Conservation (phyloP, 805 yeast species). For the Yamadazyma nakazawae region DNA sequence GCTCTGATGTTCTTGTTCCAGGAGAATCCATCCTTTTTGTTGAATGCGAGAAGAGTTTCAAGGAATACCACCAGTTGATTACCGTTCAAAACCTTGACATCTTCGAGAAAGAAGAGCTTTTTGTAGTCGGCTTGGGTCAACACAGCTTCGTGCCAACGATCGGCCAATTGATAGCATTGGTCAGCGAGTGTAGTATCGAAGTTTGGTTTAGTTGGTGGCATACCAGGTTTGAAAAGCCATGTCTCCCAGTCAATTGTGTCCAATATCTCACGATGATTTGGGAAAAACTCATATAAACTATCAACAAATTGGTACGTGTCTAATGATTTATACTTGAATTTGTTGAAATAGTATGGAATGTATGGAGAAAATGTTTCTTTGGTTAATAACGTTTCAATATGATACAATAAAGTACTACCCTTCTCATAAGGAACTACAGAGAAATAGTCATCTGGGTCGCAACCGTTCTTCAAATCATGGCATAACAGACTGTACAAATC, state of each 20-base stretch:
- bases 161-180: slow-evolving; percentile 62
- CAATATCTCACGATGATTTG: slow-evolving; percentile 46
- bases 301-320: slow-evolving; percentile 82
- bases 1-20: slow-evolving; percentile 36
- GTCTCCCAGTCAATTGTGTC: slow-evolving; percentile 79
- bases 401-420: slow-evolving; percentile 76
- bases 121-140: slow-evolving; percentile 15
- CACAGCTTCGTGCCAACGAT: slow-evolving; percentile 55
- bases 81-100: slow-evolving; percentile 59
- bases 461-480: slow-evolving; percentile 63
- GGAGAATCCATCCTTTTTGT: slow-evolving; percentile 37
- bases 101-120: slow-evolving; percentile 41
- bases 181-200: slow-evolving; percentile 80
- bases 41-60: slow-evolving; percentile 57
- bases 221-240: slow-evolving; percentile 80
- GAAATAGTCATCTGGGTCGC: slow-evolving; percentile 89
- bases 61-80: slow-evolving; percentile 79
- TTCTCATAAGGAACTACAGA: slow-evolving; percentile 88
- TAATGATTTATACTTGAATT: slow-evolving; percentile 65
- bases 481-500: slow-evolving; percentile 59
- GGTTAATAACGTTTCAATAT: slow-evolving; percentile 67
- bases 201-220: slow-evolving; percentile 78
- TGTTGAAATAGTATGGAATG: slow-evolving; percentile 70
- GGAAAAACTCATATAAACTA: slow-evolving; percentile 63
- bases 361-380: slow-evolving; percentile 67